Evolutionary conservation across 2,329 filamentous ascomycete genomes (phyloP), one percentile per base, ranked within the genome.

Genomic region (Cercospora sp.): DNA sequence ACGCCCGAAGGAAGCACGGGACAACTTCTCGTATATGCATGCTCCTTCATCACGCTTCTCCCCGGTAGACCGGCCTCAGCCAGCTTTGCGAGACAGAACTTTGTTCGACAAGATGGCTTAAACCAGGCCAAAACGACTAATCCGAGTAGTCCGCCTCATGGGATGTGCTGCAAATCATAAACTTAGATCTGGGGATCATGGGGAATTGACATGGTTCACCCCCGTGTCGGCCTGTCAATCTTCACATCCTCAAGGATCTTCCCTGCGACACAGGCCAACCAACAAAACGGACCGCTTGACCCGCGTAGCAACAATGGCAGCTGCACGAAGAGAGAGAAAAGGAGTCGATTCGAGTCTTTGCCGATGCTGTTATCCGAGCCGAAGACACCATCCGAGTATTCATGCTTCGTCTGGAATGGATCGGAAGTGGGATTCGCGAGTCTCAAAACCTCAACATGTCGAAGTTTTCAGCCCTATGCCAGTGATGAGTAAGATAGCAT

Each of bases 131-230:
- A 36, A n/a, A 23, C 31, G 30, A 28, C 20, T 7, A 7, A 53
- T 45, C 62, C 62, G 62, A 23, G 40, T 31, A n/a, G 40, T 64
- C 62, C 62, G 62, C n/a, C 16, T 23, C 62, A 64, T 64, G 62
- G 62, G 53, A 48, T 18, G 12, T 58, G 61, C 53, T 64, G 33
- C 12, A 40, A 36, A 16, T 26, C 23, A 12, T n/a, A n/a, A 59
- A 64, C 48, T 42, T 42, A 58, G 16, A 42, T 58, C 62, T 31
- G 26, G 62, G 62, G 20, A 33, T 23, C 18, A 23, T 36, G 30
- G 16, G 28, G 55, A 59, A 36, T 10, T 12, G 28, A 36, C 55
- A 59, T 59, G 55, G 28, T n/a, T 18, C n/a, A 33, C 1, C 55
- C 55, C 31, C 5, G 55, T 23, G 9, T 28, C n/a, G 28, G 30